Evolutionary conservation across 768 basidiomycete species (phyloP).

Genomic region (Naganishia onofrii): DNA sequence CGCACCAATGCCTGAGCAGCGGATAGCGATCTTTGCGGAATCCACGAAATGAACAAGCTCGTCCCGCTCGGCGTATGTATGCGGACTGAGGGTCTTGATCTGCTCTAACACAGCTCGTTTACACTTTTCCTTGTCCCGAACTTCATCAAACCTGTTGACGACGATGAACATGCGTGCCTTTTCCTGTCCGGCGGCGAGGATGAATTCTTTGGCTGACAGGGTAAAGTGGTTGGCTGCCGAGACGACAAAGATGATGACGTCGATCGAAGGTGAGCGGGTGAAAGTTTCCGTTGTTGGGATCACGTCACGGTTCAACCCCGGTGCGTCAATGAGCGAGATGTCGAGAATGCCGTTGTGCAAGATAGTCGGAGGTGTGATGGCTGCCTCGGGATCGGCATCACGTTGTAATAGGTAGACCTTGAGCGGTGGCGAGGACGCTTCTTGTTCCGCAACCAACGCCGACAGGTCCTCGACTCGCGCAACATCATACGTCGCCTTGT

Average conservation of each 20-base stretch:
- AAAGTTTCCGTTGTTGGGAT: slow-evolving; percentile 93
- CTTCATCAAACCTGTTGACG: slow-evolving; percentile 95
- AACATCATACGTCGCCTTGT: slow-evolving; percentile 74
- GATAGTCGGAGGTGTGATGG: slow-evolving; percentile 71
- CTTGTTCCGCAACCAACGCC: slow-evolving; percentile 71
- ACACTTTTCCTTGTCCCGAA: slow-evolving; percentile 92
- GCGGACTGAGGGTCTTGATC: slow-evolving; percentile 86
- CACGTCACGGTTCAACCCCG: slow-evolving; percentile 92
- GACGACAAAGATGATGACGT: slow-evolving; percentile 96
- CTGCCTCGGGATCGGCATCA: background rate
- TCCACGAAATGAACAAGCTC: slow-evolving; percentile 99
- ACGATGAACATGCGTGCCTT: slow-evolving; percentile 98
- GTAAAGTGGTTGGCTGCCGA: slow-evolving; percentile 99
- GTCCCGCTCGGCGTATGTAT: slow-evolving; percentile 81
- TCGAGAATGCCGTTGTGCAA: slow-evolving; percentile 93
- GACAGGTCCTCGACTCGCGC: slow-evolving; percentile 70
- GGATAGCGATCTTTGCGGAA: slow-evolving; percentile 60
- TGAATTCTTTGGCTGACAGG: slow-evolving; percentile 88
- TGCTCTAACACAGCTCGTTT: slow-evolving; percentile 83
- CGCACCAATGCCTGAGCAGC: slow-evolving; percentile 32
- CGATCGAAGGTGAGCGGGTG: slow-evolving; percentile 93
- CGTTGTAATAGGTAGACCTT: slow-evolving; percentile 73
- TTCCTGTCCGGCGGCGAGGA: slow-evolving; percentile 87
- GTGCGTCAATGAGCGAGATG: slow-evolving; percentile 96
- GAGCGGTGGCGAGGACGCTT: slow-evolving; percentile 63